phyloP scores from a whole-genome alignment of 2,329 filamentous ascomycete genomes.

The Ophiostoma himal-ulmi region DNA sequence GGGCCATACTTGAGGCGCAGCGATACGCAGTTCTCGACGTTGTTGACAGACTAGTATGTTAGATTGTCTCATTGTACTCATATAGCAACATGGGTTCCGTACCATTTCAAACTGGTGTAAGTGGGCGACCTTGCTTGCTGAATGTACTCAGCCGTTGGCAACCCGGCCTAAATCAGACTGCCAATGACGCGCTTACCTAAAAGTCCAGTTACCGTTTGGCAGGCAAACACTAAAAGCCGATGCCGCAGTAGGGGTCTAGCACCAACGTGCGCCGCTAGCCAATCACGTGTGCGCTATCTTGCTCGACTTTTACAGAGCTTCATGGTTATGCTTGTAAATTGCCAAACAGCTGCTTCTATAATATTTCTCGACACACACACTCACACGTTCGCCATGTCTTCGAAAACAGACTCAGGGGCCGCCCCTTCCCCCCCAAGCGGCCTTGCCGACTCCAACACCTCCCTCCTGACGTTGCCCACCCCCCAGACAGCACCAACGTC shows the following conservation, averaged over 20 bases:
- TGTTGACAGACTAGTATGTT: neutral
- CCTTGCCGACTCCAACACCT: neutral
- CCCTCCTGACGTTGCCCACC: neutral
- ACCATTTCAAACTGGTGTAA: neutral
- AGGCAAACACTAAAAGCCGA: neutral
- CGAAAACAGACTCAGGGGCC: neutral
- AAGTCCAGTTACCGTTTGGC: neutral
- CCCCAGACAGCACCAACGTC: neutral
- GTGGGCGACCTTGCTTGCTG: neutral
- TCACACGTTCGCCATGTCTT: neutral
- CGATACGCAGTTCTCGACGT: constrained; percentile 51
- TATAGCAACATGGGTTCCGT: neutral
- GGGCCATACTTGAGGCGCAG: constrained; percentile 68
- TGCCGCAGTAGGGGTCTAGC: neutral
- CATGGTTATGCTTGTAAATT: neutral
- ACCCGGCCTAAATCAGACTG: neutral
- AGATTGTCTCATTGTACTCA: neutral
- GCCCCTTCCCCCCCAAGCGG: neutral
- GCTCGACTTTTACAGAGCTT: neutral
- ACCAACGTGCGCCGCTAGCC: neutral
- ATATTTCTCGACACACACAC: neutral
- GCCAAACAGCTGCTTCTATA: neutral
- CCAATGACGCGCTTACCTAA: neutral
- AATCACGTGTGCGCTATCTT: neutral
- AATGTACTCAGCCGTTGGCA: neutral